phyloP scores from a whole-genome alignment of 225 moss, liverwort and hornwort genomes.

The Thuidium tamariscinum region DNA sequence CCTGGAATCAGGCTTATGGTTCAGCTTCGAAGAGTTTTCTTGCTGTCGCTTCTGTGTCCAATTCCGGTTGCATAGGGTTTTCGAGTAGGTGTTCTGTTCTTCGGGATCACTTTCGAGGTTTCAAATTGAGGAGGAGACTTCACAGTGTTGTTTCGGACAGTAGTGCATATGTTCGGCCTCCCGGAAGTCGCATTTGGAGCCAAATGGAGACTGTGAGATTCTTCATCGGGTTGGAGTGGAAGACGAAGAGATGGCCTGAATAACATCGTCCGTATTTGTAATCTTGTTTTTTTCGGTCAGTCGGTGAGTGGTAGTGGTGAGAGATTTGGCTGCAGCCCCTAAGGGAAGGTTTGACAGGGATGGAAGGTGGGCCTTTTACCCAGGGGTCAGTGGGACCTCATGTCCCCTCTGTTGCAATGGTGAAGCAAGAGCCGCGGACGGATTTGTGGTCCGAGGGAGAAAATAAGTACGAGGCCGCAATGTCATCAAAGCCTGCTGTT shows the following conservation, averaged over 20 bases:
- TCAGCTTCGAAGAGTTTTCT: background rate
- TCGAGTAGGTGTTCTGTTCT: background rate
- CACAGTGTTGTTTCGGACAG: background rate
- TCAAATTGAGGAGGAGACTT: background rate
- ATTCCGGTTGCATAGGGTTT: conserved; percentile 21
- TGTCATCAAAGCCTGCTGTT: conserved; percentile 35
- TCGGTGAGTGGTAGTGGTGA: background rate
- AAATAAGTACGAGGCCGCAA: conserved; percentile 25
- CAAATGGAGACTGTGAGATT: conserved; percentile 2
- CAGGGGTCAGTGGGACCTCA: conserved; percentile 66
- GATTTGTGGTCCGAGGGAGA: conserved; percentile 57
- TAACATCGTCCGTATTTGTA: background rate
- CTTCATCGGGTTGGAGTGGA: background rate
- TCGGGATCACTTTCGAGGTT: background rate
- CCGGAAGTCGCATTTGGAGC: background rate
- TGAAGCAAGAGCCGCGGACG: conserved; percentile 51
- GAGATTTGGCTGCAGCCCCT: background rate
- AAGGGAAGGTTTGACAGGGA: conserved; percentile 4
- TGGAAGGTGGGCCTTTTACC: conserved; percentile 46
- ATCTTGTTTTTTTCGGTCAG: background rate
- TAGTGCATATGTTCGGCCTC: background rate
- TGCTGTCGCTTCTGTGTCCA: background rate
- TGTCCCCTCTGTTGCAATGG: conserved; percentile 56
- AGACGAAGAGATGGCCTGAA: conserved; percentile 4
- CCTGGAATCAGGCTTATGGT: background rate